Percentiles rank a stretch among this genome's conserved stretches.
phyloP scores from a whole-genome alignment of 768 basidiomycete genomes.

The Rhizopogon vulgaris region DNA sequence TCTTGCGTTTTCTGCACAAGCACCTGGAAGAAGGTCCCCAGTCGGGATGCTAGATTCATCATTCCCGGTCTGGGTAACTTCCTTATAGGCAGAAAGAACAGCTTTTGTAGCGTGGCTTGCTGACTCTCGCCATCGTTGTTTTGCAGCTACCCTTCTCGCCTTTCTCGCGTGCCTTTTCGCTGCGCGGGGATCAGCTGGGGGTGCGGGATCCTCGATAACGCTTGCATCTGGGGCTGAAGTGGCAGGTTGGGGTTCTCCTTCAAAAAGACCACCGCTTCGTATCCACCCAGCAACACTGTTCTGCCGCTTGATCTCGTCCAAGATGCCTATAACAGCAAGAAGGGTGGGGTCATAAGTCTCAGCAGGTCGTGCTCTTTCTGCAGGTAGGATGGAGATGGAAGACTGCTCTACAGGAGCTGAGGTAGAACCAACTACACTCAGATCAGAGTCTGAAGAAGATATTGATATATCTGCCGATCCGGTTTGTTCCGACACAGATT shows the following conservation, averaged over 20 bases:
- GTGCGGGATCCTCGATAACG: neutral
- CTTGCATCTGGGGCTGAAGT: neutral
- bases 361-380: neutral
- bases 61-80: slow-evolving; percentile 8
- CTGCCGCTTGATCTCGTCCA: slow-evolving; percentile 53
- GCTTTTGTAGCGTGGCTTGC: neutral
- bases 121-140: neutral
- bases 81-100: neutral
- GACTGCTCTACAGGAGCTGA: neutral
- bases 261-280: slow-evolving; percentile 42
- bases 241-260: slow-evolving; percentile 2
- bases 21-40: slow-evolving; percentile 3
- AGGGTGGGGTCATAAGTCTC: slow-evolving; percentile 41
- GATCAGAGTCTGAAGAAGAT: slow-evolving; percentile 2
- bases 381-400: neutral
- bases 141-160: neutral
- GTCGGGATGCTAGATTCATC: slow-evolving; percentile 7
- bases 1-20: slow-evolving; percentile 6
- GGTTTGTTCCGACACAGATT: neutral
- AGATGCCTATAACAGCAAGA: slow-evolving; percentile 60
- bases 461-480: neutral
- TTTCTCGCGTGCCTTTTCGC: neutral
- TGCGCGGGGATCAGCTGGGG: neutral
- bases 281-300: slow-evolving; percentile 68
- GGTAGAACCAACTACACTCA: neutral